Base-by-base conservation (phyloP, 768 basidiomycete genomes). In the Boletus fagicola region DNA sequence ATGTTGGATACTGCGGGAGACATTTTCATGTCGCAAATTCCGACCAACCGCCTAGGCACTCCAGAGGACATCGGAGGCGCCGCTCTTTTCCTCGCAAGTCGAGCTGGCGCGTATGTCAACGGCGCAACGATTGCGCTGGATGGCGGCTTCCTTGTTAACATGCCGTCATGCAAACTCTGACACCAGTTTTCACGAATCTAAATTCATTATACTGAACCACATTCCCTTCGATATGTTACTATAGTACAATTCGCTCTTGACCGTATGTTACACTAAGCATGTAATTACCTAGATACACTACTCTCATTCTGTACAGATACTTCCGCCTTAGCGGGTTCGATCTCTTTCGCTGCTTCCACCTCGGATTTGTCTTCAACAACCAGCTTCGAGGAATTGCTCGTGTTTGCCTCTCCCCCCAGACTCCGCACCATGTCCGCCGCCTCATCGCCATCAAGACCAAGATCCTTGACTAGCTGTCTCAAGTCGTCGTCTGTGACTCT, bases 401-500 rank as follows among this genome's bases (percentile, higher is more conserved):
- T 57, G 44, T 57, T 53, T 46, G 53, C 48, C 31, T 57, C 67
- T 39, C 74, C 75, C 40, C 76, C 76, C 44, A 92, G 69, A 12
- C 84, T 88, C 67, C 82, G 85, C 22, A 87, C 85, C 58, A 93
- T 72, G 55, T 91, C 88, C 2, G 79, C 83, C 7, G 90, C 89
- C n/a, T 88, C 89, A 43, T 88, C 85, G 8, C 83, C 88, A 26
- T 81, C 84, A 24, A 94, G 77, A 15, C 91, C 90, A 26, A 94
- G 77, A 60, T 91, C 88, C 42, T 82, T 82, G 6, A 93, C 83
- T 38, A 94, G 74, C 58, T 84, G 81, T 58, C 72, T 72, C 61
- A 94, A 74, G 53, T 94, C 92, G 31, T 88, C 87, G 54, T 87
- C 81, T 4, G 90, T 89, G 24, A 87, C 86, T 62, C 83, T 83